Conservation (phyloP, 495 filamentous ascomycete species). For the Trichocladium uniseriatum region DNA sequence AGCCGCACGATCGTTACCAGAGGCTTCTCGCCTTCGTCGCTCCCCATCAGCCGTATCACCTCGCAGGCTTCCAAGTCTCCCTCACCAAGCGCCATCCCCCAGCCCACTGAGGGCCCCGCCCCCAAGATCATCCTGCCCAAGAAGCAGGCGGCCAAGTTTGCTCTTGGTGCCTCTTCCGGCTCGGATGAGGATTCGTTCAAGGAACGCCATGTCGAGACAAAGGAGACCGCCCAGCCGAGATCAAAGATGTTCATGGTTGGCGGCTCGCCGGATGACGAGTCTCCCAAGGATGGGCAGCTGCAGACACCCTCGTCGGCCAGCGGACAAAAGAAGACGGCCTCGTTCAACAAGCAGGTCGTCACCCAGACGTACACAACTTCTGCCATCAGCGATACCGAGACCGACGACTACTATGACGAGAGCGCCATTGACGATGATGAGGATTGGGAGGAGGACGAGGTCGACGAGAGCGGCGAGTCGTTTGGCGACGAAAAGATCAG, state of each 20-base stretch:
- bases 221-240: slow-evolving; percentile 44
- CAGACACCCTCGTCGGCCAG: slow-evolving; percentile 37
- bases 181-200: slow-evolving; percentile 37
- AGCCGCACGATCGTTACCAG: slow-evolving; percentile 64
- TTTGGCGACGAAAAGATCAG: slow-evolving; percentile 68
- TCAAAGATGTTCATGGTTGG: slow-evolving; percentile 76
- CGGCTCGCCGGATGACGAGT: slow-evolving; percentile 74
- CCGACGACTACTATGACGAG: slow-evolving; percentile 54
- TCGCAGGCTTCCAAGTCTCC: slow-evolving; percentile 20
- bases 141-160: slow-evolving; percentile 46
- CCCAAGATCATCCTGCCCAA: slow-evolving; percentile 40
- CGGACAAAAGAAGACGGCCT: slow-evolving; percentile 64
- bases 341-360: slow-evolving; percentile 71
- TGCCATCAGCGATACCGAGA: slow-evolving; percentile 55
- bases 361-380: slow-evolving; percentile 54
- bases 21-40: slow-evolving; percentile 74
- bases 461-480: slow-evolving; percentile 75
- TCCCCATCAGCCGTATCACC: slow-evolving; percentile 49
- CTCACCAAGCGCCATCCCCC: slow-evolving; percentile 31
- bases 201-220: slow-evolving; percentile 37
- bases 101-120: slow-evolving; percentile 36
- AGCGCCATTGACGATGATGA: slow-evolving; percentile 85
- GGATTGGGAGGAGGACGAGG: slow-evolving; percentile 82
- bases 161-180: slow-evolving; percentile 45
- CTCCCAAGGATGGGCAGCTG: slow-evolving; percentile 61